Evolutionary conservation across 2,329 filamentous ascomycete genomes (phyloP), one percentile per base, ranked within the genome.

Genomic region (Colletotrichum zoysiae): DNA sequence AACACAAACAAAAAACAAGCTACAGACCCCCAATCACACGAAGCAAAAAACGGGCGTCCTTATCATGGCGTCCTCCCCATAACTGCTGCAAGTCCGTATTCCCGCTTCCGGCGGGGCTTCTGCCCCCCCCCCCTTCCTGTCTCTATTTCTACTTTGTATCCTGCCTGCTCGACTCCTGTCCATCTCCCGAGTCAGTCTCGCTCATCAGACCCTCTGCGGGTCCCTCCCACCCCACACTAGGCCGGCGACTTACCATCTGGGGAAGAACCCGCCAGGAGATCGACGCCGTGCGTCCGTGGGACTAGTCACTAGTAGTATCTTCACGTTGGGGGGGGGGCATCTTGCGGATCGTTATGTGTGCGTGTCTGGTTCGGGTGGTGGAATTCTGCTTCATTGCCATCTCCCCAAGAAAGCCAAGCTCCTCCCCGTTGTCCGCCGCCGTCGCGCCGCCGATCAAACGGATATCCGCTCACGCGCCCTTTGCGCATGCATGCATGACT

Each of bases 101-200:
- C 33, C 58, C 26, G 16, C 18, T n/a, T 26, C 42, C 16, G 9
- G 30, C 23, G 46, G 46, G 46, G 46, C 46, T 16, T 23, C 42
- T 50, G 30, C 5, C 7, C 20, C 40, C 6, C n/a, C 16, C n/a
- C 5, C 12, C 30, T 1, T 30, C 11, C 20, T 30, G 12, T 62
- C 44, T 44, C 30, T 20, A 12, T 46, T 48, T 50, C 23, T 48
- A 23, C n/a, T 11, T 18, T 5, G 46, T n/a, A 48, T 46, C 44
- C 18, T 46, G 33, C 44, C 18, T 46, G 33, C 44, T 46, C 26
- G 9, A 57, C n/a, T 67, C 46, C 68, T 67, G 64, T 67, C 51
- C 50, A 67, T 62, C 64, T 68, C 64, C 68, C 68, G 68, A 62
- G 67, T 69, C 67, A 69, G 60, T 58, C 11, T 56, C 50, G 53